A percentile compares a stretch with the other conserved stretches of the same genome.
These are phyloP conservation scores for Fusarium liriodendri DNA, from an alignment of 2,329 filamentous ascomycete species.

Conservation along the genomic window DNA sequence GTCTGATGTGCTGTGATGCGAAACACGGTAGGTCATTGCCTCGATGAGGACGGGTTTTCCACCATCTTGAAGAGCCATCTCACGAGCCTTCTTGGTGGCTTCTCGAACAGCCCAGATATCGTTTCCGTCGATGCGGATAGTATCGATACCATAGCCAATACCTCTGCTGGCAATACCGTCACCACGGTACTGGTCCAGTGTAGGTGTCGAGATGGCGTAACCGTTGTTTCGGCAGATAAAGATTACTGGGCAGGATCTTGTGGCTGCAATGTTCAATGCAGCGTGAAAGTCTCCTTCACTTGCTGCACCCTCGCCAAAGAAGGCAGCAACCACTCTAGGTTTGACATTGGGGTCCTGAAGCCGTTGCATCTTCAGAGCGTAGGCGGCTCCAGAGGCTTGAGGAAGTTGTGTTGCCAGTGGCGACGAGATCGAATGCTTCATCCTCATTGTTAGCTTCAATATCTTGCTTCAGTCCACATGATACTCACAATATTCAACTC, in stretches of 20 bases:
- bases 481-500: conserved; percentile 81
- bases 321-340: conserved; percentile 80
- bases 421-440: conserved; percentile 82
- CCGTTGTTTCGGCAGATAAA: conserved; percentile 96
- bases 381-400: conserved; percentile 87
- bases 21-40: conserved; percentile 98
- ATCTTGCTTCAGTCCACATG: too few species aligned
- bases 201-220: conserved; percentile 90
- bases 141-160: conserved; percentile 93
- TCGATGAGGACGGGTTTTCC: conserved; percentile 88
- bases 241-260: conserved; percentile 85
- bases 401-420: conserved; percentile 90
- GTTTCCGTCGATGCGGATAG: conserved; percentile 92
- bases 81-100: conserved; percentile 80
- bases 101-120: conserved; percentile 91
- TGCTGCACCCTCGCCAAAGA: conserved; percentile 91
- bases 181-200: conserved; percentile 89
- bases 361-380: conserved; percentile 85
- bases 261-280: conserved; percentile 90
- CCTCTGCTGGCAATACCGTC: conserved; percentile 91
- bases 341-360: conserved; percentile 76
- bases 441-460: conserved; percentile 8
- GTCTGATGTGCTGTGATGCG: conserved; percentile 95
- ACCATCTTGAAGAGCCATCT: conserved; percentile 82
- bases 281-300: conserved; percentile 94